Conservation (phyloP, 495 filamentous ascomycete genomes). For the Daldinia caldariorum region DNA sequence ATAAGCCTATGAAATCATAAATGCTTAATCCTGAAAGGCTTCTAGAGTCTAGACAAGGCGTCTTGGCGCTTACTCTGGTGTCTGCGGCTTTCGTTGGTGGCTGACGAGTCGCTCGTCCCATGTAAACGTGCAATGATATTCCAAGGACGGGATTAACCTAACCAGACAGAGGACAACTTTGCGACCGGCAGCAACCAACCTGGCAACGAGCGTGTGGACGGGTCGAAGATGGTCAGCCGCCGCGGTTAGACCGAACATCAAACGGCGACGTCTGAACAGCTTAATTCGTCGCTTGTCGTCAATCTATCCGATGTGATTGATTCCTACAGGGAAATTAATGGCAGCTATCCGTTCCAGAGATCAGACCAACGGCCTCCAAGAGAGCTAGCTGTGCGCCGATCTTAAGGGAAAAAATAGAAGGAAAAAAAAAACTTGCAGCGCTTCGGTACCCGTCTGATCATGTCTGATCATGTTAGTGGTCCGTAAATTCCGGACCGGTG, state of each 20-base stretch:
- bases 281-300: conserved; percentile 19
- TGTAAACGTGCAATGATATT: neutral
- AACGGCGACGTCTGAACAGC: conserved; percentile 13
- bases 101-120: neutral
- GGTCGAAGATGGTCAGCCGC: conserved; percentile 28
- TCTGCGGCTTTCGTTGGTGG: conserved; percentile 6
- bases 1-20: conserved; percentile 3
- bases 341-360: conserved; percentile 28
- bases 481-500: conserved; percentile 39
- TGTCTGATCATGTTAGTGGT: conserved; percentile 39
- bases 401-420: neutral
- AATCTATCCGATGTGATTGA: conserved; percentile 36
- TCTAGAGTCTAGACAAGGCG: neutral
- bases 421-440: conserved; percentile 22
- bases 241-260: conserved; percentile 26
- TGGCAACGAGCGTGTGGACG: conserved; percentile 17
- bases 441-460: conserved; percentile 42
- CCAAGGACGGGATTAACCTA: neutral
- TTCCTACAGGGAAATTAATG: conserved; percentile 31
- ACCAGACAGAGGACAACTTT: neutral
- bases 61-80: conserved; percentile 22
- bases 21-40: conserved; percentile 4
- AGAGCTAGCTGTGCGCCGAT: conserved; percentile 32
- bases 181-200: conserved; percentile 9
- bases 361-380: conserved; percentile 28